Conservation (phyloP, 1,139 yeast genomes). For the Taiozyma sp. region DNA sequence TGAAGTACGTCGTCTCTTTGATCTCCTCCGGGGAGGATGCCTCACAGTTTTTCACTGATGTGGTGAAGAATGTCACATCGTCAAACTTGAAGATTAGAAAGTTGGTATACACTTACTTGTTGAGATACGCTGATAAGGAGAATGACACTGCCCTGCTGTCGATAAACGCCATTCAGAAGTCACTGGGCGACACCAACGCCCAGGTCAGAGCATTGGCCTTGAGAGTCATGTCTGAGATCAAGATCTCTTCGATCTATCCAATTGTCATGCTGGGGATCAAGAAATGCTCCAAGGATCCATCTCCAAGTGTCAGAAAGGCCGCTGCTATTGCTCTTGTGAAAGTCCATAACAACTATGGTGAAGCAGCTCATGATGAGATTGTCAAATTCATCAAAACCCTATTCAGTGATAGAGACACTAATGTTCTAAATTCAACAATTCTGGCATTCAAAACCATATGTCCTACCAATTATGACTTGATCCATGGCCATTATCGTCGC, state of each 20-base stretch:
- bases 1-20: conserved; percentile 68
- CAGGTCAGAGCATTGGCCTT: conserved; percentile 69
- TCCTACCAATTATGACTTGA: conserved; percentile 53
- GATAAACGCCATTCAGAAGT: conserved; percentile 87
- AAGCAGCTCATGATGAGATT: conserved; percentile 36
- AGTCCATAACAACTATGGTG: conserved; percentile 39
- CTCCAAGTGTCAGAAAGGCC: conserved; percentile 75
- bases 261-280: conserved; percentile 72
- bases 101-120: conserved; percentile 73
- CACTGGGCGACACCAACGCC: conserved; percentile 67
- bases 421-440: conserved; percentile 70
- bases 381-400: conserved; percentile 46
- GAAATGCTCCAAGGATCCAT: conserved; percentile 63
- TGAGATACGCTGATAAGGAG: conserved; percentile 76
- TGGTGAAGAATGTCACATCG: conserved; percentile 83
- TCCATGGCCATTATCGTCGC: conserved; percentile 71
- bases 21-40: conserved; percentile 65
- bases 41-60: conserved; percentile 72
- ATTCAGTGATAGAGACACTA: conserved; percentile 56
- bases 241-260: conserved; percentile 75
- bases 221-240: conserved; percentile 75
- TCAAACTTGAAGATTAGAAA: conserved; percentile 64
- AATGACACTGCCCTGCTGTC: conserved; percentile 87
- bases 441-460: conserved; percentile 51
- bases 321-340: conserved; percentile 77